Conservation (phyloP, 2,329 filamentous ascomycete species). For the Colletotrichum lupini region DNA sequence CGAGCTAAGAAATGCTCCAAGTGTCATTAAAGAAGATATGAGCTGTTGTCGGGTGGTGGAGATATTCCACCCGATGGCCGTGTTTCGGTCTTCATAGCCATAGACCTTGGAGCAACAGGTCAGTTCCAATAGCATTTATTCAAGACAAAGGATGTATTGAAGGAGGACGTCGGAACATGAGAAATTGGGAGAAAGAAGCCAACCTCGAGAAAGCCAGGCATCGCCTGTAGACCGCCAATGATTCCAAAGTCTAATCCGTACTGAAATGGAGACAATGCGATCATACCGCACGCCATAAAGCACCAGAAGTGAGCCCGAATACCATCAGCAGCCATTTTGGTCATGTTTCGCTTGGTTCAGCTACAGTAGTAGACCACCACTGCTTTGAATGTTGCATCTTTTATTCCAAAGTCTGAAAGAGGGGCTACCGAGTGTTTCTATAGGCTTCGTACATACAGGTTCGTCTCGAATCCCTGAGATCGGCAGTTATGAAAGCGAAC, state of each 20-base stretch:
- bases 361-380: background rate
- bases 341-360: background rate
- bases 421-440: background rate
- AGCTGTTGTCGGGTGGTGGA: conserved; percentile 56
- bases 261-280: background rate
- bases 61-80: conserved; percentile 60
- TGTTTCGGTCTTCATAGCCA: conserved; percentile 56
- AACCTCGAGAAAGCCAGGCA: background rate
- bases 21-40: conserved; percentile 60
- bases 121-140: background rate
- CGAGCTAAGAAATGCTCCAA: conserved; percentile 58
- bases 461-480: background rate
- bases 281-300: background rate
- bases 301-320: background rate
- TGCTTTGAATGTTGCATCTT: background rate
- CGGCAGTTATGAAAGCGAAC: background rate
- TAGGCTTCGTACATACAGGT: background rate
- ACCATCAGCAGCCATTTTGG: background rate
- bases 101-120: background rate
- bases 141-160: background rate
- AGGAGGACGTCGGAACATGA: background rate
- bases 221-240: background rate
- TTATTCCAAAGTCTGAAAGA: background rate
- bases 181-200: background rate
- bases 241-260: background rate